Evolutionary conservation across 768 basidiomycete genomes (phyloP).

Genomic region (Boletus subparvulus): DNA sequence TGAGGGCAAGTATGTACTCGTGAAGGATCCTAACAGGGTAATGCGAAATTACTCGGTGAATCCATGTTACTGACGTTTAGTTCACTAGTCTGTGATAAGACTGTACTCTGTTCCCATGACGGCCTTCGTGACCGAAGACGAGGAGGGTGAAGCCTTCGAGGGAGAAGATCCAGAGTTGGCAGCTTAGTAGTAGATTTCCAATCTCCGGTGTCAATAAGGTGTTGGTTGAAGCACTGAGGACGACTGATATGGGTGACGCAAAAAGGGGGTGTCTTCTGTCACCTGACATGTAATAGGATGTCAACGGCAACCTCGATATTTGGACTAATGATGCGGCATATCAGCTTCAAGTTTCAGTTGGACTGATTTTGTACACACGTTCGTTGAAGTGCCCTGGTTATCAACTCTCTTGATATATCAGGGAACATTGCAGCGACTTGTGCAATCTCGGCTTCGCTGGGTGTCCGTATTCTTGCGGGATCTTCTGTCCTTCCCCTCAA

Average conservation of each 20-base stretch:
- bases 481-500: conserved; percentile 64
- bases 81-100: conserved; percentile 81
- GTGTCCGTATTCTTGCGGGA: conserved; percentile 62
- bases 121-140: conserved; percentile 83
- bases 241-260: not conserved
- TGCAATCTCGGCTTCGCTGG: conserved; percentile 72
- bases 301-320: conserved; percentile 84
- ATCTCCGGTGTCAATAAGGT: conserved; percentile 3
- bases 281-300: conserved; percentile 56
- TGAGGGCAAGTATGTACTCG: conserved; percentile 95
- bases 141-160: conserved; percentile 49
- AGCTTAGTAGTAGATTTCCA: conserved; percentile 17
- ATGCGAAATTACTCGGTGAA: conserved; percentile 22
- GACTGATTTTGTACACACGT: conserved; percentile 49
- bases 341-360: not conserved
- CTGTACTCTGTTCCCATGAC: conserved; percentile 89
- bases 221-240: not conserved
- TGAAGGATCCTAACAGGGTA: conserved; percentile 98
- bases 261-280: conserved; percentile 1
- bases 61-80: conserved; percentile 10
- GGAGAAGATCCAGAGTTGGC: conserved; percentile 42
- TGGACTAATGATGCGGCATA: conserved; percentile 42
- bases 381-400: conserved; percentile 76
- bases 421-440: conserved; percentile 84
- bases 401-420: conserved; percentile 64